phyloP scores from a whole-genome alignment of 2,329 filamentous ascomycete genomes.

The Hirsutella rhossiliensis region DNA sequence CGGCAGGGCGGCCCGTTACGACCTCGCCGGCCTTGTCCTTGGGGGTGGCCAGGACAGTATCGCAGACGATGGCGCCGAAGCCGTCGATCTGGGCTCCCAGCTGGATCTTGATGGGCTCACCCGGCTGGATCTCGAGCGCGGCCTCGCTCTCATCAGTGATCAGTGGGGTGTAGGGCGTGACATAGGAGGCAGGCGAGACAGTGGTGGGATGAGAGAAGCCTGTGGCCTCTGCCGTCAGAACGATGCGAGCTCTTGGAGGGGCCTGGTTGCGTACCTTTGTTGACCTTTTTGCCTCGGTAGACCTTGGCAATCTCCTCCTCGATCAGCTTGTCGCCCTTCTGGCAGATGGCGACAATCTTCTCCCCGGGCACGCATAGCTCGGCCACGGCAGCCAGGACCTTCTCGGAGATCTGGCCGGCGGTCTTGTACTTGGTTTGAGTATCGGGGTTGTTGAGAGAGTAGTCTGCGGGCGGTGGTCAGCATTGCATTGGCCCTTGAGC shows the following conservation, averaged over 20 bases:
- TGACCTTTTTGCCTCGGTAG: constrained; percentile 95
- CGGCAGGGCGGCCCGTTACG: constrained; percentile 67
- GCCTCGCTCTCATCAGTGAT: constrained; percentile 80
- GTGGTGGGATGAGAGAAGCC: constrained; percentile 91
- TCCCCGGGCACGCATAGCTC: constrained; percentile 66
- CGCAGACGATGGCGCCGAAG: constrained; percentile 90
- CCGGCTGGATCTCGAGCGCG: constrained; percentile 63
- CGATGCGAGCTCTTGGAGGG: neutral
- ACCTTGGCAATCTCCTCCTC: constrained; percentile 92
- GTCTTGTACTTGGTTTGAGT: constrained; percentile 99
- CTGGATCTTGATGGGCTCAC: constrained; percentile 92
- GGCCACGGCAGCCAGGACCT: constrained; percentile 78
- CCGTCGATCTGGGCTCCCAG: constrained; percentile 98
- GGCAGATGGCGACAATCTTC: constrained; percentile 89
- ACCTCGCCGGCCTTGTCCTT: constrained; percentile 49
- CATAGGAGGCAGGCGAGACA: constrained; percentile 83
- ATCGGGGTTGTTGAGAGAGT: constrained; percentile 81
- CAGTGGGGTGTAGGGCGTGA: constrained; percentile 94
- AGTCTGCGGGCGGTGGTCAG: constrained; percentile 42
- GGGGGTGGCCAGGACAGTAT: constrained; percentile 66
- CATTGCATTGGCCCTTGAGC: neutral
- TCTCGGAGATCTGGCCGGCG: constrained; percentile 87
- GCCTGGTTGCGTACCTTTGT: constrained; percentile 50
- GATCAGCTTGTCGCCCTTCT: constrained; percentile 89
- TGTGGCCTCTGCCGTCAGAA: constrained; percentile 18